A percentile compares a stretch with the other conserved stretches of the same genome.
phyloP scores from a whole-genome alignment of 1,284 basidiomycete species.

The Acaromyces ingoldii region DNA sequence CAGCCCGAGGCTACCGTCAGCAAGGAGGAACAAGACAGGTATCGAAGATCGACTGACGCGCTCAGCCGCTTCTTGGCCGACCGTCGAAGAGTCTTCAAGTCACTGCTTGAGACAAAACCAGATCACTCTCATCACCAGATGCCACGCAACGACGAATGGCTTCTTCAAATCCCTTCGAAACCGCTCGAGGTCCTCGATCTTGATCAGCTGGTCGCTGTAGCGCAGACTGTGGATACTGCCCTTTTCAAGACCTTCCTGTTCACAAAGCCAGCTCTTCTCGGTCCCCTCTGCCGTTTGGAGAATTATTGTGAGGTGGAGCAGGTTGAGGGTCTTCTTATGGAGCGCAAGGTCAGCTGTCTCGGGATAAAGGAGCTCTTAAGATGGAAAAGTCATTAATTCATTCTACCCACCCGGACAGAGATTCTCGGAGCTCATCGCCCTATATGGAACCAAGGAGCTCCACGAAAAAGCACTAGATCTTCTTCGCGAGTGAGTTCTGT shows the following conservation, averaged over 20 bases:
- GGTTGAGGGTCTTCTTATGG: conserved; percentile 79
- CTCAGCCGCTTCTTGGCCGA: conserved; percentile 48
- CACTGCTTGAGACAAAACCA: conserved; percentile 28
- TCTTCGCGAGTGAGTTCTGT: conserved; percentile 62
- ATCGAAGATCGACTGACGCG: conserved; percentile 28
- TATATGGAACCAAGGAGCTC: conserved; percentile 94
- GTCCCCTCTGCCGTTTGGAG: conserved; percentile 78
- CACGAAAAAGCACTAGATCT: conserved; percentile 80
- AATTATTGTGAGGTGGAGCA: conserved; percentile 98
- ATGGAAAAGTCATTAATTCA: not conserved
- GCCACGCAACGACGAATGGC: conserved; percentile 28
- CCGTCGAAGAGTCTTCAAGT: conserved; percentile 45
- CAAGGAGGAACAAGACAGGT: too few relatives aligned
- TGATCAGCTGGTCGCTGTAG: conserved; percentile 57
- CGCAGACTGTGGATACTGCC: conserved; percentile 91
- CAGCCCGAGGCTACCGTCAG: too few relatives aligned
- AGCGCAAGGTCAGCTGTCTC: conserved; percentile 63
- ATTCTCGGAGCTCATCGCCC: conserved; percentile 79
- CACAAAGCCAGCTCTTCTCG: conserved; percentile 75
- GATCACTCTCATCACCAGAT: conserved; percentile 25
- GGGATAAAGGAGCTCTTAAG: not conserved
- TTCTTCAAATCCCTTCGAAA: conserved; percentile 29
- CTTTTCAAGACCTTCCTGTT: conserved; percentile 88
- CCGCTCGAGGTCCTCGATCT: conserved; percentile 29
- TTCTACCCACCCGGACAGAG: conserved; percentile 58